Percentiles rank a stretch among this genome's conserved stretches.
phyloP scores from a whole-genome alignment of 805 yeast genomes.

The Starmerella floricola region DNA sequence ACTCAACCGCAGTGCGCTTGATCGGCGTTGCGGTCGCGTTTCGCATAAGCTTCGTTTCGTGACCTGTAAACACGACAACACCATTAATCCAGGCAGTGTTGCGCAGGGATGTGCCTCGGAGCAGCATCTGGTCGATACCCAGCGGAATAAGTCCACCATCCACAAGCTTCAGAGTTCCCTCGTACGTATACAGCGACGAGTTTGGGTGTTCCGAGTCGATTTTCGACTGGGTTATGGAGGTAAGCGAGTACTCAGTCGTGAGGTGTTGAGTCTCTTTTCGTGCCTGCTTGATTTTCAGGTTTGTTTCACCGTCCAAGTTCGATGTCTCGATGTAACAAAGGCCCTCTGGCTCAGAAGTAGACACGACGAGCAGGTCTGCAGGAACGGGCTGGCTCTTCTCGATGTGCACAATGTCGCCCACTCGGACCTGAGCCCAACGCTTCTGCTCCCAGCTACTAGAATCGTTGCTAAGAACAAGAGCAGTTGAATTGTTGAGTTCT shows the following conservation, averaged over 20 bases:
- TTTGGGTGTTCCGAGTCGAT: constrained; percentile 85
- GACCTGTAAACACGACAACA: constrained; percentile 89
- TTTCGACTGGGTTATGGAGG: constrained; percentile 39
- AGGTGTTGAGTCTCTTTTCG: constrained; percentile 60
- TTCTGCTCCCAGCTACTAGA: constrained; percentile 52
- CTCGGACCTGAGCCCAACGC: constrained; percentile 77
- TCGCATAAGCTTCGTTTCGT: constrained; percentile 94
- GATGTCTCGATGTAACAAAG: constrained; percentile 96
- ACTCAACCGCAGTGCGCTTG: constrained; percentile 91
- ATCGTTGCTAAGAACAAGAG: constrained; percentile 45
- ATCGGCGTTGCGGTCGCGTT: constrained; percentile 98
- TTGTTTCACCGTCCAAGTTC: constrained; percentile 94
- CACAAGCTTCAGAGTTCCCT: constrained; percentile 58
- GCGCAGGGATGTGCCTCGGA: constrained; percentile 90
- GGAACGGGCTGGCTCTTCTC: constrained; percentile 84
- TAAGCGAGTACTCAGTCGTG: constrained; percentile 52
- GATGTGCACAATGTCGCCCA: constrained; percentile 83
- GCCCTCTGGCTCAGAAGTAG: constrained; percentile 97
- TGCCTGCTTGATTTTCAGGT: constrained; percentile 87
- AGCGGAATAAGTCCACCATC: constrained; percentile 41
- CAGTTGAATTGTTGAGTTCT: constrained; percentile 71
- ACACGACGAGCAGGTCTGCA: constrained; percentile 72
- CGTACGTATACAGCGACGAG: constrained; percentile 85
- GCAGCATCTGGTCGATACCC: constrained; percentile 77
- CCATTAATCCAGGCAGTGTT: constrained; percentile 96